Conservation (phyloP, 345 rosid genomes). For the Luvunga scandens region DNA sequence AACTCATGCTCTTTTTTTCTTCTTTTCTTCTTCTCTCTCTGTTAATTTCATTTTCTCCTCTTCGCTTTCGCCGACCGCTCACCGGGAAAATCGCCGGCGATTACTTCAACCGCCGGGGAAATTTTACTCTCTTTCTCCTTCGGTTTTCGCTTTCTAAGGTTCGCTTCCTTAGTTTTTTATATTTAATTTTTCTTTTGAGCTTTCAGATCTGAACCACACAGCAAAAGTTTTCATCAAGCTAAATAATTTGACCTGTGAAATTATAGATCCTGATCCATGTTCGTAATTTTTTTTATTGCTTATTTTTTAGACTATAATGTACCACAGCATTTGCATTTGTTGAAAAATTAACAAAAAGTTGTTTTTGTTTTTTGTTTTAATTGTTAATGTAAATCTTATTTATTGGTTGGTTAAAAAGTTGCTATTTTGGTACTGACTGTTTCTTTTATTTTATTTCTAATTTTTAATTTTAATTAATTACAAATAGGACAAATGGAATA, state of each 20-base stretch:
- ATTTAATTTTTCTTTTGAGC: slow-evolving; percentile 15
- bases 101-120: slow-evolving; percentile 14
- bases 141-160: slow-evolving; percentile 23
- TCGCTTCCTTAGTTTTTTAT: slow-evolving; percentile 4
- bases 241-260: slow-evolving; percentile 1
- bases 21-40: slow-evolving; percentile 17
- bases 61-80: slow-evolving; percentile 21
- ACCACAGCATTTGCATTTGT: neutral
- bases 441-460: too few relatives aligned
- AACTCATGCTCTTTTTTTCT: accelerated
- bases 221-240: neutral
- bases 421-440: neutral
- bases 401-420: neutral
- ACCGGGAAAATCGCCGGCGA: slow-evolving; percentile 40
- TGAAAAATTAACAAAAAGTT: neutral
- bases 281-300: neutral
- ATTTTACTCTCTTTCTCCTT: slow-evolving; percentile 1
- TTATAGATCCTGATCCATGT: slow-evolving; percentile 43
- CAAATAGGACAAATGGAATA: neutral
- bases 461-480: neutral
- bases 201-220: slow-evolving; percentile 40
- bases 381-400: neutral
- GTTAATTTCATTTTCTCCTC: neutral
- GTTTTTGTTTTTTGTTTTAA: neutral
- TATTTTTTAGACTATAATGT: slow-evolving; percentile 13